Percentiles rank a stretch among this genome's conserved stretches.
phyloP scores from a whole-genome alignment of 2,329 filamentous ascomycete genomes.

The Colletotrichum shisoi region DNA sequence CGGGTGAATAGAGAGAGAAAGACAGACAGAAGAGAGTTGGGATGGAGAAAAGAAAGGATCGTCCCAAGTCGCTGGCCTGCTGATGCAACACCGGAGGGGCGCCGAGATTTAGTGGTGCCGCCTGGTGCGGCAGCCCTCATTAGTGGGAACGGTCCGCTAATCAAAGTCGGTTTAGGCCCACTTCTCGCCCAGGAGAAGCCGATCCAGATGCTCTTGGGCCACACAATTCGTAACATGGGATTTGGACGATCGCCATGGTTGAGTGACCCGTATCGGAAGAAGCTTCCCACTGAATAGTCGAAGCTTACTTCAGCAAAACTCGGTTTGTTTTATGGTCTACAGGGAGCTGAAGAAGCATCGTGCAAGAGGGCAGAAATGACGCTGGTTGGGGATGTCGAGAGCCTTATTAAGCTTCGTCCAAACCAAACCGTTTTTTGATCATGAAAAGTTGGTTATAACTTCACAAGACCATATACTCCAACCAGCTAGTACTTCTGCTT shows the following conservation, averaged over 20 bases:
- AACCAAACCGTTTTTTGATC: too few relatives aligned
- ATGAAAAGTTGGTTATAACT: not conserved
- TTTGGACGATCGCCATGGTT: slow-evolving; percentile 25
- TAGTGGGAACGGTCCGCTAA: slow-evolving; percentile 35
- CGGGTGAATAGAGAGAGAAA: not conserved
- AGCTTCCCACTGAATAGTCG: not conserved
- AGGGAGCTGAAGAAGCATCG: not conserved
- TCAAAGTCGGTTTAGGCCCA: slow-evolving; percentile 14
- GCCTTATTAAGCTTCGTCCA: not conserved
- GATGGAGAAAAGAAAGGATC: slow-evolving; percentile 13
- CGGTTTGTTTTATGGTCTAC: not conserved
- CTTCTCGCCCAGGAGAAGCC: slow-evolving; percentile 11
- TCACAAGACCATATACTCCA: not conserved
- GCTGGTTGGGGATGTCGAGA: too few relatives aligned
- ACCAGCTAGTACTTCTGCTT: not conserved
- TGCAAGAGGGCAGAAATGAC: not conserved
- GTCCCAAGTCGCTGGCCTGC: slow-evolving; percentile 16
- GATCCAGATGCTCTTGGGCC: slow-evolving; percentile 8
- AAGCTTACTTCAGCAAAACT: not conserved
- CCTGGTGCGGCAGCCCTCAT: slow-evolving; percentile 29
- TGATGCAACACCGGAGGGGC: slow-evolving; percentile 26
- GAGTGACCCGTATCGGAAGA: not conserved
- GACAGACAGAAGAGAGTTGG: not conserved
- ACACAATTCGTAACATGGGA: slow-evolving; percentile 26
- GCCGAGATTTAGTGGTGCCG: slow-evolving; percentile 29